Evolutionary conservation across 1,284 basidiomycete species (phyloP).

Genomic region (Cryptococcus floricola): DNA sequence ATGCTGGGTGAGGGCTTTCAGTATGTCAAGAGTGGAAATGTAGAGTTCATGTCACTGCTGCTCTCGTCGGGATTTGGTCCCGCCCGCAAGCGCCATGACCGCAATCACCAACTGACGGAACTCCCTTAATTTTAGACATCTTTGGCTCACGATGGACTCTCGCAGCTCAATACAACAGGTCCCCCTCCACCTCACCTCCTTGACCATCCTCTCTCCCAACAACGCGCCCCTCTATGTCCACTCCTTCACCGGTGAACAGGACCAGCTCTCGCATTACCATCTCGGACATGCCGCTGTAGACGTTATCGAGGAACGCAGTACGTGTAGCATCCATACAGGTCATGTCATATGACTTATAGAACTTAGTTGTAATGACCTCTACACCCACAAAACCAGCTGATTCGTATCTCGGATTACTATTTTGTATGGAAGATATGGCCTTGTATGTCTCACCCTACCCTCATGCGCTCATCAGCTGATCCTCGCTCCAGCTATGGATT

Average conservation of each 20-base stretch:
- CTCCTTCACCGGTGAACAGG: conserved; percentile 41
- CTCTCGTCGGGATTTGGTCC: neutral
- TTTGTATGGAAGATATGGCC: conserved; percentile 50
- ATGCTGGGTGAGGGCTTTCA: neutral
- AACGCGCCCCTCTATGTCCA: conserved; percentile 48
- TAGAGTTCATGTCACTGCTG: neutral
- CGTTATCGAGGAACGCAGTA: conserved; percentile 49
- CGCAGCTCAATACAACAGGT: conserved; percentile 24
- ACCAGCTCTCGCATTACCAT: conserved; percentile 47
- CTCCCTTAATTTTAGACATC: too few relatives aligned
- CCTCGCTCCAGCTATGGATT: conserved; percentile 44
- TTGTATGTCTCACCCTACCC: conserved; percentile 31
- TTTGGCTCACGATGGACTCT: conserved; percentile 21
- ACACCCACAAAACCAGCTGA: conserved; percentile 44
- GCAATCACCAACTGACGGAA: neutral
- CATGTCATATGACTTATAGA: neutral
- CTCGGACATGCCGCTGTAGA: conserved; percentile 48
- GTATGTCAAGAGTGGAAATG: too few relatives aligned
- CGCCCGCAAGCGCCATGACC: neutral
- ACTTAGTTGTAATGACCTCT: conserved; percentile 41
- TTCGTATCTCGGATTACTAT: conserved; percentile 47
- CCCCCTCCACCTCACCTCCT: conserved; percentile 44
- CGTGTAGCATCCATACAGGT: too few relatives aligned
- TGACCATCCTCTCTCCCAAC: conserved; percentile 43
- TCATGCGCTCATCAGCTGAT: too few relatives aligned